Base-by-base conservation (phyloP, 495 filamentous ascomycete species). In the Endocarpon pusillum region DNA sequence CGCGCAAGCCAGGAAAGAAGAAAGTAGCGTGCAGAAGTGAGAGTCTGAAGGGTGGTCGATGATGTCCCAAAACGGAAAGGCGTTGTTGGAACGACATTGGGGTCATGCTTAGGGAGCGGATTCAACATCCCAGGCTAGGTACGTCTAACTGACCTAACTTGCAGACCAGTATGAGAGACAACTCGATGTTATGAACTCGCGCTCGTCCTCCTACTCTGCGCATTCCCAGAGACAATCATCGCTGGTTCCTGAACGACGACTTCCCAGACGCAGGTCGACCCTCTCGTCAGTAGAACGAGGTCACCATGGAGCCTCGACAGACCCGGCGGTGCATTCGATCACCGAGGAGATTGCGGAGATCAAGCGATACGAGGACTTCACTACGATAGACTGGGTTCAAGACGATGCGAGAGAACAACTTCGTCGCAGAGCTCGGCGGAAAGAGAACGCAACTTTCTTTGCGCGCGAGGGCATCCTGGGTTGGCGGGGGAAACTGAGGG, bases 311-410 rank as follows among this genome's bases (percentile, higher is more conserved):
- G 57, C 61, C 34, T 49, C 51, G 12, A 49, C 53, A 21, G 48
- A 48, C 31, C 51, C 43, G 18, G 53, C 58, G n/a, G 59, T 61
- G 35, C 36, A 56, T 47, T 72, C 78, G 34, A 80, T 93, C 44
- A 74, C 81, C 29, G 87, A 97, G 51, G 89, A 97, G 59, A 93
- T 97, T 45, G 87, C 77, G 28, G 80, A 94, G 61, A 94, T 97
- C 50, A 93, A 94, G 56, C 71, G 91, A 57, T 97, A 97, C 60
- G 89, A 96, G 52, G 75, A 82, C 49, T 97, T 97, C 51, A 94
- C 87, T 3, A 97, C 89, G 0, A 97, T 97, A 69, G 86, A 97
- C 53, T 97, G 89, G 89, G 85, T 97, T 1, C 85, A 97, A 51
- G 89, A 97, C 72, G 87, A 87, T 1, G 77, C 86, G 10, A 76